Conservation (phyloP, 805 yeast species). For the Pichia nanzhaoensis region DNA sequence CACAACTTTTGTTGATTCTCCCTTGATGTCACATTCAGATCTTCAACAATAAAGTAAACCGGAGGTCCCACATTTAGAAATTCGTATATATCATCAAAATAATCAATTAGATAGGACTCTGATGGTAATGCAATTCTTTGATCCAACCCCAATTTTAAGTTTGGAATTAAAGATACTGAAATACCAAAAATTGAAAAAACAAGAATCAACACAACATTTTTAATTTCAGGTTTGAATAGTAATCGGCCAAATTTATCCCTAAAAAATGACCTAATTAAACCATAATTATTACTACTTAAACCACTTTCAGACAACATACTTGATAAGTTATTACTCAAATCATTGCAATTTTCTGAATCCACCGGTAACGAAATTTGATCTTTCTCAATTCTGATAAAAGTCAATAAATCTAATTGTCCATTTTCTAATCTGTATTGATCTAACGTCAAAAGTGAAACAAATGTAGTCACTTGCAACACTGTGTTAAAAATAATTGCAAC, state of each 20-base stretch:
- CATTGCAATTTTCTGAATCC: constrained; percentile 8
- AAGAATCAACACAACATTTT: constrained; percentile 41
- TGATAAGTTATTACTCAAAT: constrained; percentile 17
- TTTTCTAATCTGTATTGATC: constrained; percentile 59
- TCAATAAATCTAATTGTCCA: constrained; percentile 53
- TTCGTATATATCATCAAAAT: constrained; percentile 67
- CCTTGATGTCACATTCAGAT: constrained; percentile 54
- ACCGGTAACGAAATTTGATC: constrained; percentile 14
- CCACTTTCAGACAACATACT: constrained; percentile 19
- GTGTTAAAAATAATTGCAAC: constrained; percentile 78
- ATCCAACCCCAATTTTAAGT: constrained; percentile 72
- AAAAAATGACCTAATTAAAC: constrained; percentile 36
- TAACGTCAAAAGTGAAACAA: constrained; percentile 61
- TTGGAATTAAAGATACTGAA: constrained; percentile 64
- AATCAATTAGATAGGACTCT: constrained; percentile 73
- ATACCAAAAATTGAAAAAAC: constrained; percentile 62
- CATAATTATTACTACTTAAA: constrained; percentile 13
- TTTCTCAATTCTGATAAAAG: constrained; percentile 36
- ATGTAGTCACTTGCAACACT: constrained; percentile 71
- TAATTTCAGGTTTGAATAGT: constrained; percentile 42
- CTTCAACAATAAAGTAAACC: constrained; percentile 72
- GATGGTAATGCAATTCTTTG: constrained; percentile 83
- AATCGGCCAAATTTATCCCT: constrained; percentile 51
- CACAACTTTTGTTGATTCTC: constrained; percentile 68
- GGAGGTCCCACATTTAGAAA: constrained; percentile 90